phyloP scores from a whole-genome alignment of 2,329 filamentous ascomycete genomes.

The Fusarium ramigenum region DNA sequence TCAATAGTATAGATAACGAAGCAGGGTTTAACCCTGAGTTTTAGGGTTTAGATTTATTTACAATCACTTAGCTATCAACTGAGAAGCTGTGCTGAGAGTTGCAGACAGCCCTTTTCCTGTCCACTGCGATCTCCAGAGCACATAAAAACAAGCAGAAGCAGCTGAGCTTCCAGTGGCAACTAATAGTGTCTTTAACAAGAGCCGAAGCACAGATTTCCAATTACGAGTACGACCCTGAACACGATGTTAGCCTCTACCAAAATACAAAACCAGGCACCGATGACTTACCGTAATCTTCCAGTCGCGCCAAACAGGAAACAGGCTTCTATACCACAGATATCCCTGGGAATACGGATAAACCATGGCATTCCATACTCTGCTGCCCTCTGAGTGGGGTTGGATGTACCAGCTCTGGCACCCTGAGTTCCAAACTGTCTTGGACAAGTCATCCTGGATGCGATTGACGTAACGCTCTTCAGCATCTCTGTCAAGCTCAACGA shows the following conservation, averaged over 20 bases:
- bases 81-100: too few relatives aligned
- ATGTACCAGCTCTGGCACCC: neutral
- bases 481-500: neutral
- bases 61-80: too few relatives aligned
- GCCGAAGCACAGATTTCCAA: neutral
- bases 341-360: neutral
- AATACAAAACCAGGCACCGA: rapidly evolving
- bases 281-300: neutral
- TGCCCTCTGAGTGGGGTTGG: neutral
- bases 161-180: neutral
- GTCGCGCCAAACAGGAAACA: neutral
- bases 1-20: too few relatives aligned
- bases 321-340: neutral
- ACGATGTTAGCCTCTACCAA: rapidly evolving
- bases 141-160: too few relatives aligned
- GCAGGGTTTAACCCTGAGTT: too few relatives aligned
- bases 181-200: neutral
- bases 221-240: neutral
- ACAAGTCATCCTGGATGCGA: neutral
- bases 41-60: too few relatives aligned
- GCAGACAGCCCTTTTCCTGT: too few relatives aligned
- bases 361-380: neutral
- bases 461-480: neutral
- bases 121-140: neutral
- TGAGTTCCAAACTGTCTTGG: neutral